Percentiles rank a stretch among this genome's conserved stretches.
Evolutionary conservation across 441 rosid genomes (phyloP).

Genomic region (Adansonia madagascariensis): DNA sequence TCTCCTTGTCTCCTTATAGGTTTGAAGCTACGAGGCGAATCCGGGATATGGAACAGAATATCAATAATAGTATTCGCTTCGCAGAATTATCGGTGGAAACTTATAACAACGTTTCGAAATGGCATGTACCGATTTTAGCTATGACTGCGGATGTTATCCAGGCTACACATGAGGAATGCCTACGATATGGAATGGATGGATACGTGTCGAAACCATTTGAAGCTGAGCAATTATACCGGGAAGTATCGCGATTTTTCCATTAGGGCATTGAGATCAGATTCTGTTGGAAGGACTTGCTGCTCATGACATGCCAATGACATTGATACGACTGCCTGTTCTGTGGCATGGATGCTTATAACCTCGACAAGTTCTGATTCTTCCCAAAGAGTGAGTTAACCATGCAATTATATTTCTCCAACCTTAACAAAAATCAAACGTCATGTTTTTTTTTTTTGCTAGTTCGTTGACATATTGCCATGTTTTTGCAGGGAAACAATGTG

Average conservation of each 20-base stretch:
- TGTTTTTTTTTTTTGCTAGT: neutral
- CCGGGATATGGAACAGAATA: constrained; percentile 56
- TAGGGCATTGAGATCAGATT: constrained; percentile 29
- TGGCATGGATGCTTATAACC: constrained; percentile 24
- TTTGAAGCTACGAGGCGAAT: constrained; percentile 80
- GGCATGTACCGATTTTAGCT: constrained; percentile 79
- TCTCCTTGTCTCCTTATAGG: constrained; percentile 35
- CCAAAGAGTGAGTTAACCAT: constrained; percentile 42
- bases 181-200: constrained; percentile 74
- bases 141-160: constrained; percentile 95
- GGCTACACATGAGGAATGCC: constrained; percentile 79
- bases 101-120: constrained; percentile 38
- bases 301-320: constrained; percentile 20
- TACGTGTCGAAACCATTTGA: constrained; percentile 92
- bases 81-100: constrained; percentile 42
- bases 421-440: neutral
- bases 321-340: neutral
- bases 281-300: constrained; percentile 26
- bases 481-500: constrained; percentile 37
- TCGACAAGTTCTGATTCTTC: constrained; percentile 29
- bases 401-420: neutral
- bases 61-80: constrained; percentile 37
- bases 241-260: constrained; percentile 68
- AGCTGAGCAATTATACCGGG: constrained; percentile 73
- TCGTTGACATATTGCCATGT: constrained; percentile 24